Evolutionary conservation across 805 yeast genomes (phyloP).

Genomic region (Pichia scutulata): DNA sequence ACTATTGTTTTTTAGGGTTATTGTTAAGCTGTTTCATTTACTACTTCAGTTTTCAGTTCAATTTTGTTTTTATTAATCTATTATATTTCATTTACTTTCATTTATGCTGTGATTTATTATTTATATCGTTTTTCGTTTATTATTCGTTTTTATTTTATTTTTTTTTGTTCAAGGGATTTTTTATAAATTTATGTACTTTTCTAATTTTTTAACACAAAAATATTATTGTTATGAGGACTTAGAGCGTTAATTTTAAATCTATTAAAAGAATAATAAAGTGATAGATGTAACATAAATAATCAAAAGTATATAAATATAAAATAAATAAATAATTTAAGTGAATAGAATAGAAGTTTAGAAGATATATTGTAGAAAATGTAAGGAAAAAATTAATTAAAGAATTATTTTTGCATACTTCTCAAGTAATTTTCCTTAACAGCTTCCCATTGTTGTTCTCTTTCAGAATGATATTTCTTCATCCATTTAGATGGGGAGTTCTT

Average conservation of each 20-base stretch:
- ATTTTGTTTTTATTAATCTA: not conserved
- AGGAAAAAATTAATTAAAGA: constrained; percentile 3
- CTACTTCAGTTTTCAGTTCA: not conserved
- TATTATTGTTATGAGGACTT: not conserved
- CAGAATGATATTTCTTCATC: constrained; percentile 29
- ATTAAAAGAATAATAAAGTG: constrained; percentile 4
- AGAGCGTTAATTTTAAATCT: not conserved
- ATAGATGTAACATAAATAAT: not conserved
- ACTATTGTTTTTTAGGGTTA: not conserved
- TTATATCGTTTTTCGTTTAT: not conserved
- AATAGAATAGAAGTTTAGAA: constrained; percentile 8
- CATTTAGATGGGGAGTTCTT: constrained; percentile 32
- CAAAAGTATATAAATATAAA: not conserved
- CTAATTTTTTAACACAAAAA: not conserved
- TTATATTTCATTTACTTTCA: not conserved
- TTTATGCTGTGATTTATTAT: not conserved
- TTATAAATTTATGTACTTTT: not conserved
- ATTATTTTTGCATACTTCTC: constrained; percentile 28
- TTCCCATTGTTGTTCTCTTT: constrained; percentile 27
- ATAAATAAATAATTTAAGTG: constrained; percentile 3
- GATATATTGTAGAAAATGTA: constrained; percentile 13
- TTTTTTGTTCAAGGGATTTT: not conserved
- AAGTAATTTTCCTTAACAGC: constrained; percentile 30
- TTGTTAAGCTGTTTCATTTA: not conserved
- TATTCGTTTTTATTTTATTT: not conserved